Evolutionary conservation across 2,329 filamentous ascomycete genomes (phyloP), one percentile per base, ranked within the genome.

Genomic region (Phyllosticta capitalensis): DNA sequence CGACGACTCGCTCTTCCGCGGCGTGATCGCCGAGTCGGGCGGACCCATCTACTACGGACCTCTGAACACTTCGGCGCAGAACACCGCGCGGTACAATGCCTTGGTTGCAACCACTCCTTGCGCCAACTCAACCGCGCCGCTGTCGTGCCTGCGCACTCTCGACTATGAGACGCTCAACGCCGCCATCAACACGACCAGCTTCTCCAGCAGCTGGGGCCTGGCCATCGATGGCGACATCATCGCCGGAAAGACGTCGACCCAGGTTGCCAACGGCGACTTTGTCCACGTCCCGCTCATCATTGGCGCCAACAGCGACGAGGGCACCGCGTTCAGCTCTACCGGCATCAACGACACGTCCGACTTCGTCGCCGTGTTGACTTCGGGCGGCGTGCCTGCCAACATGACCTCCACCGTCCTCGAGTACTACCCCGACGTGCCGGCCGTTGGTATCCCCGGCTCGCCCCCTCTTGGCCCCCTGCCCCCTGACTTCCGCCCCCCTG

Each of bases 261-360:
- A 85, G 64, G 72, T 89, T 5, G 71, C 74, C 1, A 68, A 77
- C 5, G 84, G 84, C 53, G 77, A 78, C 19, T 87, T 88, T 63
- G 80, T 87, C 59, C 78, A 82, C 56, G 82, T 88, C 0, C 83
- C 85, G 1, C 79, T 88, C 49, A 75, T 89, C 6, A 74, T 79
- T 33, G 86, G 87, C 6, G 79, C 79, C 38, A 88, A 87, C 68
- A 80, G 79, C 1, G 86, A 89, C 64, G 86, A 89, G 67, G 86
- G 84, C 2, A 80, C 79, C 0, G 73, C 75, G 1, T 86, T 86
- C 65, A 79, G 76, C 0, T 76, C 78, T 10, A 68, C 62, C 5
- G 79, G 78, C 17, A 78, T 86, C 62, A 80, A 85, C 66, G 82
- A 78, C 1, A 79, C 76, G 10, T 76, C 72, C 17, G 76, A 84